Conservation (phyloP, 257 asterid species). For the Salvia hispanica region DNA sequence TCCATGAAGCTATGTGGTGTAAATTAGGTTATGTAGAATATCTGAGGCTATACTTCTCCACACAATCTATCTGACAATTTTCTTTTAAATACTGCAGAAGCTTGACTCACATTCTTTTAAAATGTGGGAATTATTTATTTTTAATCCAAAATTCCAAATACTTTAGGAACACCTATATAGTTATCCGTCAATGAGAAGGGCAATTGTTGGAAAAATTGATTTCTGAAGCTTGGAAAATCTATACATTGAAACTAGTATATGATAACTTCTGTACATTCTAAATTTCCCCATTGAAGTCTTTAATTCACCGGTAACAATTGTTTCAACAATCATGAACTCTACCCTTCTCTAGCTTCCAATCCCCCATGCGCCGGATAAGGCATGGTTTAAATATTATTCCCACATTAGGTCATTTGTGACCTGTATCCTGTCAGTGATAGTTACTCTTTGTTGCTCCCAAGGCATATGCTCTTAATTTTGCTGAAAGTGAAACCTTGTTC, state of each 20-base stretch:
- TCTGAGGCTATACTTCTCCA: not conserved
- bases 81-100: not conserved
- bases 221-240: not conserved
- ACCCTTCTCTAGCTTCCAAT: not conserved
- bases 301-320: not conserved
- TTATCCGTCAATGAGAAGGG: not conserved
- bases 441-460: not conserved
- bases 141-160: not conserved
- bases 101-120: not conserved
- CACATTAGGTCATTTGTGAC: not conserved
- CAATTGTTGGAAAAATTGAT: not conserved
- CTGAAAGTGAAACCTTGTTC: not conserved
- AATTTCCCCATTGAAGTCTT: not conserved
- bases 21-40: not conserved
- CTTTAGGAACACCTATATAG: not conserved
- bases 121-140: not conserved
- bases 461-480: not conserved
- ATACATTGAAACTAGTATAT: not conserved
- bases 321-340: not conserved
- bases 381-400: not conserved
- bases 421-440: not conserved
- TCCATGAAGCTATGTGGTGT: slow-evolving; percentile 3
- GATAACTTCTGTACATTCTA: not conserved
- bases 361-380: not conserved
- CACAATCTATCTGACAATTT: not conserved